phyloP scores from a whole-genome alignment of 306 rosid species.

The Vicia sativa region DNA sequence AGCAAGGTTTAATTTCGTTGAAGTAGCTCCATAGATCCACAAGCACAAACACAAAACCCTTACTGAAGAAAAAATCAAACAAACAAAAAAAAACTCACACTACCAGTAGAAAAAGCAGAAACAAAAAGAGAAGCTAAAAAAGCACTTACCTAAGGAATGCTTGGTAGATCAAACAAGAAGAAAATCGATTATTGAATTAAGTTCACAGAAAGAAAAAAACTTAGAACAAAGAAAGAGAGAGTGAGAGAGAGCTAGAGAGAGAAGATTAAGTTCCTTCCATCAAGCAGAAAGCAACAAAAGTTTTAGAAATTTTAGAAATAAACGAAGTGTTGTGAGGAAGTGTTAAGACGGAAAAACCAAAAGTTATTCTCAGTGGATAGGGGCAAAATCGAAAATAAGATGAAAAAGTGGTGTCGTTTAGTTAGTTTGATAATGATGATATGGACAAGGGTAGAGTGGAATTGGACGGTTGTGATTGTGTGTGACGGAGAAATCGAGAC shows the following conservation, averaged over 20 bases:
- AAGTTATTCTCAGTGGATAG: constrained; percentile 7
- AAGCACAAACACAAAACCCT: background rate
- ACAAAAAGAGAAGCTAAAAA: background rate
- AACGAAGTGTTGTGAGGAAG: constrained; percentile 1
- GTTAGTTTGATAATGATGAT: constrained; percentile 12
- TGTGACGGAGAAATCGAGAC: constrained; percentile 33
- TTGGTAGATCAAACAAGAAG: constrained; percentile 47
- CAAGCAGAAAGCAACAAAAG: constrained; percentile 78
- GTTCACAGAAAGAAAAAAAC: constrained; percentile 25
- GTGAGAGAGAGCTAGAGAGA: constrained; percentile 24
- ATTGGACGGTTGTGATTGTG: constrained; percentile 46
- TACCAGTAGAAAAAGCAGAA: constrained; percentile 2
- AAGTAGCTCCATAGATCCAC: constrained; percentile 38
- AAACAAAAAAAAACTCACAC: constrained; percentile 10
- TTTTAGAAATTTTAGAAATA: constrained; percentile 28
- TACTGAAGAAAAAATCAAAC: background rate
- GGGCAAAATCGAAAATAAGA: constrained; percentile 53
- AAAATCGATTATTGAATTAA: constrained; percentile 24
- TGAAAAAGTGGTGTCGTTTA: constrained; percentile 18
- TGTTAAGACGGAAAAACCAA: constrained; percentile 39
- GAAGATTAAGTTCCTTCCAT: constrained; percentile 74
- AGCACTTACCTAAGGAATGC: constrained; percentile 47
- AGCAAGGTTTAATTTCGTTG: background rate
- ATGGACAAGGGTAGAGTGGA: background rate
- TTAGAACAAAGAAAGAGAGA: background rate